Evolutionary conservation across 345 rosid genomes (phyloP).

Genomic region (Adansonia digitata): DNA sequence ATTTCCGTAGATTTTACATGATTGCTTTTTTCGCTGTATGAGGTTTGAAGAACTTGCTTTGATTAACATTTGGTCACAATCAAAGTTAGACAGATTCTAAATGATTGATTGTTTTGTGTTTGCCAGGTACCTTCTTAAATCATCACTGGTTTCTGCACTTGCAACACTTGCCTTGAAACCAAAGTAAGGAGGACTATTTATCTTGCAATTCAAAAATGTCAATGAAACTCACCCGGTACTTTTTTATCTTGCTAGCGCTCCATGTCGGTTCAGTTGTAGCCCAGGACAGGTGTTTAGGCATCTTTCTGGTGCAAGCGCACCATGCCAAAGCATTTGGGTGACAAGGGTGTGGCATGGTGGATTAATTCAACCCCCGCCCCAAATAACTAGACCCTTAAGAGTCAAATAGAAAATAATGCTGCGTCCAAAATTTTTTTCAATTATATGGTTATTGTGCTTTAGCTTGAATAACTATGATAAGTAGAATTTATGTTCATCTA

Average conservation of each 20-base stretch:
- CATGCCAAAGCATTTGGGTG: neutral
- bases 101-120: neutral
- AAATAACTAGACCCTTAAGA: neutral
- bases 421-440: neutral
- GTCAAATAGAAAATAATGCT: neutral
- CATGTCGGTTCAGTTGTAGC: neutral
- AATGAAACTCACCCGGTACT: neutral
- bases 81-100: neutral
- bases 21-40: neutral
- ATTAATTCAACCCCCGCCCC: too few relatives aligned
- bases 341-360: neutral
- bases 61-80: neutral
- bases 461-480: neutral
- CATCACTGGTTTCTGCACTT: slow-evolving; percentile 66
- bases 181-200: slow-evolving; percentile 33
- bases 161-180: slow-evolving; percentile 48
- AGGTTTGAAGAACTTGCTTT: neutral
- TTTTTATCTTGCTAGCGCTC: neutral
- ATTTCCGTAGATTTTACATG: neutral
- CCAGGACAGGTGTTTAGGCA: neutral
- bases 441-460: neutral
- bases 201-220: slow-evolving; percentile 1
- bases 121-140: slow-evolving; percentile 59
- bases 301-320: neutral
- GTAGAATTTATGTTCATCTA: neutral